Evolutionary conservation across 2,329 filamentous ascomycete genomes (phyloP).

Genomic region (Trichoderma simmonsii): DNA sequence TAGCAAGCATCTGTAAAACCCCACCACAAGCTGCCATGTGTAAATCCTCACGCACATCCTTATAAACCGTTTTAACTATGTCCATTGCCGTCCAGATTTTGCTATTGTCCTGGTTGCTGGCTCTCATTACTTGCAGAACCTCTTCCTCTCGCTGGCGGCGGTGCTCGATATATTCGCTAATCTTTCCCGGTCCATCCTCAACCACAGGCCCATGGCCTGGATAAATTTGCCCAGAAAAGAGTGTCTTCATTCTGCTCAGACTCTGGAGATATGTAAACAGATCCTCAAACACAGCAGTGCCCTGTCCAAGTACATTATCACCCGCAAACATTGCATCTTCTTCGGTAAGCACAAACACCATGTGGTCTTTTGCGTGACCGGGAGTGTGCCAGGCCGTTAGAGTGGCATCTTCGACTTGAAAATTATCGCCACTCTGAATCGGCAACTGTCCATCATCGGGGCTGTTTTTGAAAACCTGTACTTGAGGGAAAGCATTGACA

Average conservation of each 20-base stretch:
- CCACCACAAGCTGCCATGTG: conserved; percentile 74
- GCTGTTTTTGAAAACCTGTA: conserved; percentile 63
- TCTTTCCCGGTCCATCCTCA: conserved; percentile 65
- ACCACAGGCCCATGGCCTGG: conserved; percentile 85
- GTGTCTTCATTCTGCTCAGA: conserved; percentile 63
- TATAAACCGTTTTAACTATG: conserved; percentile 85
- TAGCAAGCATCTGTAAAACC: conserved; percentile 73
- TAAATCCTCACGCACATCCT: conserved; percentile 70
- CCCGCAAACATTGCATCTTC: conserved; percentile 83
- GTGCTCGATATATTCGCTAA: conserved; percentile 81
- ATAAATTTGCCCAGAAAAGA: conserved; percentile 70
- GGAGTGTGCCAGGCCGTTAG: conserved; percentile 60
- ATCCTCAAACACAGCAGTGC: conserved; percentile 82
- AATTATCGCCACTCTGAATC: conserved; percentile 51
- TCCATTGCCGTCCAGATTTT: conserved; percentile 67
- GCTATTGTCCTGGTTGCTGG: conserved; percentile 29
- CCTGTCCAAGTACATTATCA: conserved; percentile 84
- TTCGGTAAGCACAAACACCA: conserved; percentile 73
- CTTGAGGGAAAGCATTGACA: conserved; percentile 58
- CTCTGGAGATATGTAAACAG: conserved; percentile 65
- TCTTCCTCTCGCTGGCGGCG: conserved; percentile 76
- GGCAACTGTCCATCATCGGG: conserved; percentile 48
- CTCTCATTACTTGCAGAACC: conserved; percentile 62
- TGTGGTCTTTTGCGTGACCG: conserved; percentile 79
- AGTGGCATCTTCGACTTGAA: conserved; percentile 59